A percentile compares a stretch with the other conserved stretches of the same genome.
phyloP scores from a whole-genome alignment of 2,329 filamentous ascomycete species.

The Penicillium corylophilum region DNA sequence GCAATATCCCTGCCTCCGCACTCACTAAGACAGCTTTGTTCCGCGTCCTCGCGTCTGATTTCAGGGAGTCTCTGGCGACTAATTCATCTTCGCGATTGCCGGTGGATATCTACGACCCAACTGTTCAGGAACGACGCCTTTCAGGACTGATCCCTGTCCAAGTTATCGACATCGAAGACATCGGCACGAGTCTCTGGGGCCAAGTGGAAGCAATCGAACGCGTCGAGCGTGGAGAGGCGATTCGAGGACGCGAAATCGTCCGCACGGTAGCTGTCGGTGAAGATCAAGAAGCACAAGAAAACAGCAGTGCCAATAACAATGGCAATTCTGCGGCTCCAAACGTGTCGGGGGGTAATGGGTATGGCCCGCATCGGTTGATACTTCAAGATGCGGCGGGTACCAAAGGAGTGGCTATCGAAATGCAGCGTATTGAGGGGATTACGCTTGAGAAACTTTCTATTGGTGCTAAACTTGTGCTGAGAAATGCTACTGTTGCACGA shows the following conservation, averaged over 20 bases:
- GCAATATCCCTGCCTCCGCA: conserved; percentile 63
- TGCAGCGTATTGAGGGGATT: conserved; percentile 64
- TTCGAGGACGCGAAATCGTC: conserved; percentile 76
- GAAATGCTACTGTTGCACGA: conserved; percentile 63
- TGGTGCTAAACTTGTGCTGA: conserved; percentile 77
- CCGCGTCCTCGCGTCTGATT: conserved; percentile 74
- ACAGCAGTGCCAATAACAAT: conserved; percentile 15
- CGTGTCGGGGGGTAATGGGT: conserved; percentile 20
- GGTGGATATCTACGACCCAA: conserved; percentile 53
- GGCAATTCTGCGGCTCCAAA: conserved; percentile 10
- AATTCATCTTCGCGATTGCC: conserved; percentile 54
- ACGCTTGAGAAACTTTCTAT: conserved; percentile 62
- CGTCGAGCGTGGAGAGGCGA: conserved; percentile 51
- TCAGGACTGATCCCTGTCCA: conserved; percentile 69
- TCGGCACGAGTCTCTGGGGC: conserved; percentile 76
- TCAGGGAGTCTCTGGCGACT: conserved; percentile 61
- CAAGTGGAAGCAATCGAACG: conserved; percentile 72
- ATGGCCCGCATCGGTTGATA: conserved; percentile 73
- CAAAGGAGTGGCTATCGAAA: conserved; percentile 70
- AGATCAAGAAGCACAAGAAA: conserved; percentile 38
- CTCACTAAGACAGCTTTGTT: conserved; percentile 77
- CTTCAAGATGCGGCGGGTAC: conserved; percentile 75
- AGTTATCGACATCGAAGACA: conserved; percentile 81
- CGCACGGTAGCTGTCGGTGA: conserved; percentile 62
- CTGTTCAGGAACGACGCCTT: conserved; percentile 58